Conservation (phyloP, 192 early-diverging fungal genomes). For the Gryganskiella cystojenkinii region DNA sequence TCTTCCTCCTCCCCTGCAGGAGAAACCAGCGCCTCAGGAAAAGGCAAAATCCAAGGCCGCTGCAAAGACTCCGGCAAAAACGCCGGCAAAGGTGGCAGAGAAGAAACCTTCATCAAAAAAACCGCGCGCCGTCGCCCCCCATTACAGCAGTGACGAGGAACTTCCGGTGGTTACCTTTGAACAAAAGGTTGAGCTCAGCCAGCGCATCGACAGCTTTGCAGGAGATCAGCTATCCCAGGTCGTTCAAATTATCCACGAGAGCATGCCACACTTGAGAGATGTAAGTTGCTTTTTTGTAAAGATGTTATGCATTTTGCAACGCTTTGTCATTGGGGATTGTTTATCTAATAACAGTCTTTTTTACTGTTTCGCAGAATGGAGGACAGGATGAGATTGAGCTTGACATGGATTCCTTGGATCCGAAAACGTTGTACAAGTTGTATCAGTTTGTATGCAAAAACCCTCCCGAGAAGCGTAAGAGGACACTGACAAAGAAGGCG, state of each 20-base stretch:
- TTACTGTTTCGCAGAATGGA: slow-evolving; percentile 32
- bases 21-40: slow-evolving; percentile 24
- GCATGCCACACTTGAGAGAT: slow-evolving; percentile 68
- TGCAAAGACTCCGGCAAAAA: slow-evolving; percentile 18
- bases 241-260: slow-evolving; percentile 77
- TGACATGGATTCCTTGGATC: slow-evolving; percentile 93
- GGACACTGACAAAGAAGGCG: slow-evolving; percentile 57
- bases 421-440: slow-evolving; percentile 82
- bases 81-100: slow-evolving; percentile 16
- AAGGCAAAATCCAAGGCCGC: slow-evolving; percentile 25
- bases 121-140: slow-evolving; percentile 5
- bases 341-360: neutral
- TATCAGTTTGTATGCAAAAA: slow-evolving; percentile 84
- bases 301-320: neutral
- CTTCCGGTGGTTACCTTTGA: slow-evolving; percentile 78
- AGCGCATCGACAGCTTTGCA: slow-evolving; percentile 69
- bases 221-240: slow-evolving; percentile 75
- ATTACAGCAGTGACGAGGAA: slow-evolving; percentile 50
- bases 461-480: slow-evolving; percentile 56
- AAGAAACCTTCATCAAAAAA: slow-evolving; percentile 33
- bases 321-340: neutral
- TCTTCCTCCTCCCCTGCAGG: no score
- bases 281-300: slow-evolving; percentile 23
- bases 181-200: slow-evolving; percentile 88
- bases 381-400: slow-evolving; percentile 93